Evolutionary conservation across 495 filamentous ascomycete genomes (phyloP), one percentile per base, ranked within the genome.

Genomic region (Hypomontagnella monticulosa): DNA sequence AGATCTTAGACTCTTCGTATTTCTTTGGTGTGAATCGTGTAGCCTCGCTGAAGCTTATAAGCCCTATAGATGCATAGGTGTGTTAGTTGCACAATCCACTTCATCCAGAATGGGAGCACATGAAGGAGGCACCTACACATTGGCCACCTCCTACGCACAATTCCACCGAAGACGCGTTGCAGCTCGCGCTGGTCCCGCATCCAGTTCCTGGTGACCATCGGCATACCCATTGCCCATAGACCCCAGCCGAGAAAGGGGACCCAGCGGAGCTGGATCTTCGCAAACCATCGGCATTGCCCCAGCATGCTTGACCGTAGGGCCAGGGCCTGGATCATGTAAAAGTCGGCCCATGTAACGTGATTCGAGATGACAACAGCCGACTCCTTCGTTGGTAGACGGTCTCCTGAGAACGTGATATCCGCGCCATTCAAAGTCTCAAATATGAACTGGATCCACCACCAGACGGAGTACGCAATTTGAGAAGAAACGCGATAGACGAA

Each of bases 141-240:
- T 20, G 83, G 83, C 81, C 81, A 83, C 33, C 71, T 77, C 51
- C 68, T 71, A 37, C 67, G 61, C 19, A 76, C 75, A 36, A 85
- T 80, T 4, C 81, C 82, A 23, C 66, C 59, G 61, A 88, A 87
- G 6, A 86, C 79, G 33, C 78, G 73, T 36, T 83, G 79, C 62
- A 87, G 72, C 75, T 86, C 84, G 14, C 53, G 73, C 70, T 79
- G 74, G 70, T 88, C 84, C 55, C 68, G 75, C 64, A 73, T 74
- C 85, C 85, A 87, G 50, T 84, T 79, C 57, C 85, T 71, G 59
- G 77, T 83, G 14, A 87, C 82, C 75, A 85, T 76, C 3, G 84
- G 85, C 81, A 87, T 85, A 4, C 84, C 83, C 76, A 87, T 83
- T 10, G 83, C 85, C 79, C 84, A 85, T 20, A 88, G 78, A 3